Base-by-base conservation (phyloP, 768 basidiomycete genomes). In the Lentinula detonsa region DNA sequence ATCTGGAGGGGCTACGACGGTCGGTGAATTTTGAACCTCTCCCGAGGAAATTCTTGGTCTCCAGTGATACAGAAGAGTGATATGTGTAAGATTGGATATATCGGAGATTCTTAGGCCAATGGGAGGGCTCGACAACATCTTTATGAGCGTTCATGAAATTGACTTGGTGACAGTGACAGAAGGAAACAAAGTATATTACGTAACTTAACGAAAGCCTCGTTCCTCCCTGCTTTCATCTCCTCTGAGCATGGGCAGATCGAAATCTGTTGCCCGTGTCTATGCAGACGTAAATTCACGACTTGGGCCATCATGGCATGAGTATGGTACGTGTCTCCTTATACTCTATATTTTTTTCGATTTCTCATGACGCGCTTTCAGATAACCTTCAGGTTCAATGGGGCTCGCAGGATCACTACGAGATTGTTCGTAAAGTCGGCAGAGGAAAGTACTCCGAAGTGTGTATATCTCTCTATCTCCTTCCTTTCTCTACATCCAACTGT, bases 311-410 rank as follows among this genome's bases (percentile, higher is more conserved):
- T 97, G 95, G 95, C 88, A 93, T 72, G 95, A 97, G 84, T 97
- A 97, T 72, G 95, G 95, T 95, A 65, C 67, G 79, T 70, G 63
- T 43, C 65, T 61, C 62, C 55, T 31, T 39, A 34, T 63, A 65
- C 65, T 60, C 63, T 60, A 53, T 60, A 48, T 28, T 45, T 60
- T 52, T 61, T 34, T 62, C 65, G 68, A 70, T 61, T 66, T 63
- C 64, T 69, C 48, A 64, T 55, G 62, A 49, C 58, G 46, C 21
- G 64, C 52, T 65, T 65, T 62, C 70, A 93, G 93, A 98, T 81
- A 95, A 95, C 73, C 82, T 98, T 11, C 92, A 94, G 74, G 91
- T 98, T n/a, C 91, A 95, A 67, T 98, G 95, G 95, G 95, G 95
- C 57, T 84, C 89, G 5, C 95, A 98, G 76, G 95, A 97, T 76